These are phyloP conservation scores for Pestalotiopsis sp. DNA, from an alignment of 2,329 filamentous ascomycete species.

Conservation along the genomic window DNA sequence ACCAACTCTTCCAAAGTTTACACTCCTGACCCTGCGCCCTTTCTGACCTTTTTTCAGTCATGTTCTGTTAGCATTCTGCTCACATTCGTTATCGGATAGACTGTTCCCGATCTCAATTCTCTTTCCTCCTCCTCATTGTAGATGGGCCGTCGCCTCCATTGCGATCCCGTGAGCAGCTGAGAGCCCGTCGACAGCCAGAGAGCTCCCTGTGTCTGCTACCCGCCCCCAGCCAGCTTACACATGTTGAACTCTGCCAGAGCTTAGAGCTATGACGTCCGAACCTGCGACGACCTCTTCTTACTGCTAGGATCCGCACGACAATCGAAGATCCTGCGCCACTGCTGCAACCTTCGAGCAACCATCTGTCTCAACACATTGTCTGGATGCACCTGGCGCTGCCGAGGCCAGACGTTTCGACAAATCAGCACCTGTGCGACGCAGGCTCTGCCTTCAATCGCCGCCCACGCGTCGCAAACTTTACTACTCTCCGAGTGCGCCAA, in stretches of 20 bases:
- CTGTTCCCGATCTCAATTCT: background rate
- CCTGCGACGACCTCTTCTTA: constrained; percentile 17
- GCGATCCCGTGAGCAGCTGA: constrained; percentile 16
- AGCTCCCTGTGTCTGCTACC: background rate
- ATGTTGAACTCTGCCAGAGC: background rate
- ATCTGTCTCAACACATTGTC: background rate
- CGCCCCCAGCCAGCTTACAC: constrained; percentile 20
- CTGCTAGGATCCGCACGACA: background rate
- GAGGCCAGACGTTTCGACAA: constrained; percentile 16
- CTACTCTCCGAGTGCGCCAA: constrained; percentile 11
- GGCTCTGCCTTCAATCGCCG: constrained; percentile 6
- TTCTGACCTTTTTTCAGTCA: background rate
- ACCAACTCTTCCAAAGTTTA: background rate
- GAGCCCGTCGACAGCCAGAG: constrained; percentile 4
- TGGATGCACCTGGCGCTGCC: constrained; percentile 20
- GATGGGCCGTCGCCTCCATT: constrained; percentile 13
- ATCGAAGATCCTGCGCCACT: background rate
- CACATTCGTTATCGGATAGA: constrained; percentile 5
- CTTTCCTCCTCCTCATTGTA: background rate
- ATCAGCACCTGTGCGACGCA: constrained; percentile 18
- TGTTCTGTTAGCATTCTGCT: background rate
- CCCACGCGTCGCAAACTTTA: constrained; percentile 14
- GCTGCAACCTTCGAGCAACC: background rate
- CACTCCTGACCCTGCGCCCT: background rate
- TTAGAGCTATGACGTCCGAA: constrained; percentile 29